Conservation (phyloP, 495 filamentous ascomycete species). For the Penicillium desertorum region DNA sequence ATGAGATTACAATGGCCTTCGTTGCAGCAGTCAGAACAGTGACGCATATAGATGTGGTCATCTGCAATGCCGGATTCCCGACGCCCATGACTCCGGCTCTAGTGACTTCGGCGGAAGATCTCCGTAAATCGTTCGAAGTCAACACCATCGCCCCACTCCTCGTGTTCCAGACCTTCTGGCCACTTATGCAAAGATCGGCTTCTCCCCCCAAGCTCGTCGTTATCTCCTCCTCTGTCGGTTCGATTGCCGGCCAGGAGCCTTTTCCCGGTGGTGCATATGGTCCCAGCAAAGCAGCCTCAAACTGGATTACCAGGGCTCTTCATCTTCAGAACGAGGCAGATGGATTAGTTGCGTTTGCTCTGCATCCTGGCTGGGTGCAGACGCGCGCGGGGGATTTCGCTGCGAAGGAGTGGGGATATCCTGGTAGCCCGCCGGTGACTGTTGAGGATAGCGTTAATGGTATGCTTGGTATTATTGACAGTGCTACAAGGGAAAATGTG, state of each 20-base stretch:
- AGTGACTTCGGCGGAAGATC: slow-evolving; percentile 19
- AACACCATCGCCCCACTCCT: slow-evolving; percentile 39
- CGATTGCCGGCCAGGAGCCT: slow-evolving; percentile 22
- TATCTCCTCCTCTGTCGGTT: slow-evolving; percentile 30
- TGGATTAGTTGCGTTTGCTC: slow-evolving; percentile 32
- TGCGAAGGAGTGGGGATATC: slow-evolving; percentile 23
- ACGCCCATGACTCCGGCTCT: slow-evolving; percentile 20
- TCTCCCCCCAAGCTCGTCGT: slow-evolving; percentile 33
- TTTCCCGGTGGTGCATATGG: slow-evolving; percentile 40
- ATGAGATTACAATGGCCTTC: slow-evolving; percentile 7
- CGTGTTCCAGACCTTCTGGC: slow-evolving; percentile 41
- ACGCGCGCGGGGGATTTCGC: slow-evolving; percentile 46
- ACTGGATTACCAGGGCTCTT: slow-evolving; percentile 36
- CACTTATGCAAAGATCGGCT: slow-evolving; percentile 33
- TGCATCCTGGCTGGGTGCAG: slow-evolving; percentile 36
- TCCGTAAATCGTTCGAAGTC: slow-evolving; percentile 36
- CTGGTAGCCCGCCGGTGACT: slow-evolving; percentile 29
- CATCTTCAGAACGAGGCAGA: slow-evolving; percentile 38
- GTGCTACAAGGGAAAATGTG: slow-evolving; percentile 36
- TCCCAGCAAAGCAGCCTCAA: slow-evolving; percentile 33
- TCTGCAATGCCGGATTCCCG: slow-evolving; percentile 51
- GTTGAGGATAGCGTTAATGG: slow-evolving; percentile 30
- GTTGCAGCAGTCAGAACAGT: slow-evolving; percentile 17
- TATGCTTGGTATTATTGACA: slow-evolving; percentile 36
- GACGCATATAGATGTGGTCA: slow-evolving; percentile 44